phyloP scores from a whole-genome alignment of 1,284 basidiomycete species.

The Ganoderma lingzhi region DNA sequence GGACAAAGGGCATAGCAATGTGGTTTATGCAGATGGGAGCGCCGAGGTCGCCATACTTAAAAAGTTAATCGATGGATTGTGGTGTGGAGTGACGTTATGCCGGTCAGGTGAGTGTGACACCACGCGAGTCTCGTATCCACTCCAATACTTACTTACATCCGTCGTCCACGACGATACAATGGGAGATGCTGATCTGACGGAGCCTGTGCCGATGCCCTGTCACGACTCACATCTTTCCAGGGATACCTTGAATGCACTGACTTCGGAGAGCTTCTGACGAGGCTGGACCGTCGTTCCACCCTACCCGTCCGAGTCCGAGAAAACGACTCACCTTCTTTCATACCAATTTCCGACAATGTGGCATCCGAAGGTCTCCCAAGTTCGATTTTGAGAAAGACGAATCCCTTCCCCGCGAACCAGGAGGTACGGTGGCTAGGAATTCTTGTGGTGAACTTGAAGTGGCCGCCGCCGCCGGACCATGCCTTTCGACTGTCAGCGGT shows the following conservation, averaged over 20 bases:
- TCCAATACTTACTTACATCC: too few relatives aligned
- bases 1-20: background rate
- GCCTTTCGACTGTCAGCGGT: too few relatives aligned
- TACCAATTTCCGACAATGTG: slow-evolving; percentile 25
- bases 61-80: background rate
- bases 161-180: too few relatives aligned
- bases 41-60: background rate
- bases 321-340: slow-evolving; percentile 28
- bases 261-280: too few relatives aligned
- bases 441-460: too few relatives aligned
- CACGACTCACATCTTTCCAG: too few relatives aligned
- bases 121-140: background rate
- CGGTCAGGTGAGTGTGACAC: background rate
- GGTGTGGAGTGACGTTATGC: background rate
- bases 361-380: slow-evolving; percentile 45
- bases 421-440: slow-evolving; percentile 47
- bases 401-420: slow-evolving; percentile 61
- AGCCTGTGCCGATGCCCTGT: too few relatives aligned
- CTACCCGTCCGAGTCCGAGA: background rate
- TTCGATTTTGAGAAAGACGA: slow-evolving; percentile 62
- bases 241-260: too few relatives aligned
- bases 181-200: too few relatives aligned
- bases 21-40: background rate
- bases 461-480: too few relatives aligned
- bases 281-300: too few relatives aligned